Conservation (phyloP, 495 filamentous ascomycete genomes). For the Lophiostoma macrostomum region DNA sequence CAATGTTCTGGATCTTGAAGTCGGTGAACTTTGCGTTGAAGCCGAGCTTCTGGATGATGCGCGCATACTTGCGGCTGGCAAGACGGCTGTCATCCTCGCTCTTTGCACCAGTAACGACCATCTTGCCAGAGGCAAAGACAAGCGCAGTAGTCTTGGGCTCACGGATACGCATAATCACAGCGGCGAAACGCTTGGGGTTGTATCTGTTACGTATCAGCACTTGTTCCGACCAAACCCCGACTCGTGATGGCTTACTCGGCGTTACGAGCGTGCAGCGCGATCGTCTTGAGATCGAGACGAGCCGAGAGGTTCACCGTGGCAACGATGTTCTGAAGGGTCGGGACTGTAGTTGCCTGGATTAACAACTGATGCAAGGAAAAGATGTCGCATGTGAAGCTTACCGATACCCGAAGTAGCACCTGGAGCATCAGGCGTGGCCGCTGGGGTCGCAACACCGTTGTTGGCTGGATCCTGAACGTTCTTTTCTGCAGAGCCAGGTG, state of each 20-base stretch:
- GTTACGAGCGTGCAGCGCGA: constrained; percentile 96
- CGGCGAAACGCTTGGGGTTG: constrained; percentile 87
- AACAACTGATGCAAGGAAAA: constrained; percentile 5
- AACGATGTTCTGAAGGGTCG: constrained; percentile 99
- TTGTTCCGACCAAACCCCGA: constrained; percentile 45
- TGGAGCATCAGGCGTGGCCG: constrained; percentile 82
- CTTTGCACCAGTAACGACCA: constrained; percentile 99
- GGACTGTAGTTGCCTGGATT: constrained; percentile 49
- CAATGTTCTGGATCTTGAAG: constrained; percentile 99
- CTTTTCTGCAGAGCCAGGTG: constrained; percentile 63
- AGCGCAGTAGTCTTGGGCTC: constrained; percentile 97
- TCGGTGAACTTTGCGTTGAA: constrained; percentile 99
- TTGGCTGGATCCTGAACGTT: constrained; percentile 54
- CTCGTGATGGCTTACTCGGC: constrained; percentile 98
- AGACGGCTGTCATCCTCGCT: constrained; percentile 97
- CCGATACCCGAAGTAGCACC: constrained; percentile 77
- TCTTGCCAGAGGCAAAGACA: constrained; percentile 98
- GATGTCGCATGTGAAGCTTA: background rate
- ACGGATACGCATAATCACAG: constrained; percentile 99
- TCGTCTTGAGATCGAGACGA: constrained; percentile 97
- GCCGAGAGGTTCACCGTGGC: constrained; percentile 99
- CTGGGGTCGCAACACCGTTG: constrained; percentile 91
- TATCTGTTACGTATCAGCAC: constrained; percentile 45
- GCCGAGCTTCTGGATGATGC: constrained; percentile 98
- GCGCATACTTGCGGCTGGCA: constrained; percentile 95